phyloP scores from a whole-genome alignment of 768 basidiomycete species.

The Amanita pseudoporphyria region DNA sequence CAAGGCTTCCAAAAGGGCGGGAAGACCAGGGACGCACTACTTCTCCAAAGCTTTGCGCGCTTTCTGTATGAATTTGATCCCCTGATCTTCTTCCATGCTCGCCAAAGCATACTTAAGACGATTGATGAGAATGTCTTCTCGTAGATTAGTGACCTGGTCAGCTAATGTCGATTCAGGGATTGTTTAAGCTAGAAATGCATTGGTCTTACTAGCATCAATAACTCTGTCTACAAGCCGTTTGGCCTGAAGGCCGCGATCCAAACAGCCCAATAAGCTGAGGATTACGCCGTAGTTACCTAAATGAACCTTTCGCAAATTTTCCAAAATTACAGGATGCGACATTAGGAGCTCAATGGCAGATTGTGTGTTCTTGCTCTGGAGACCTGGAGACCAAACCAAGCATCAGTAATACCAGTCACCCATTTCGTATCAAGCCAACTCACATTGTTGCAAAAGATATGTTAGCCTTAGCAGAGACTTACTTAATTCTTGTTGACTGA shows the following conservation, averaged over 20 bases:
- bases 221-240: slow-evolving; percentile 88
- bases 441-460: slow-evolving; percentile 73
- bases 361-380: slow-evolving; percentile 56
- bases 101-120: slow-evolving; percentile 83
- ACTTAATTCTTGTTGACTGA: slow-evolving; percentile 70
- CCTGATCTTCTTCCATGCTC: slow-evolving; percentile 56
- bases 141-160: slow-evolving; percentile 85
- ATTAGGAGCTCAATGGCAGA: slow-evolving; percentile 82
- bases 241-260: slow-evolving; percentile 78
- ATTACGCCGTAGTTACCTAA: slow-evolving; percentile 90
- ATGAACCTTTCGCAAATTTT: slow-evolving; percentile 83
- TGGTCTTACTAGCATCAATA: slow-evolving; percentile 57
- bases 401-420: neutral
- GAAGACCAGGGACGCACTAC: slow-evolving; percentile 51
- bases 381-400: slow-evolving; percentile 29
- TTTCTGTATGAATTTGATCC: slow-evolving; percentile 47
- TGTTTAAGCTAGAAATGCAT: neutral
- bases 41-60: slow-evolving; percentile 77
- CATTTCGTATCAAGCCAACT: slow-evolving; percentile 9
- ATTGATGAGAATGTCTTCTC: slow-evolving; percentile 80
- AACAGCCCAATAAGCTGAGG: slow-evolving; percentile 83
- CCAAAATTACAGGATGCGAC: slow-evolving; percentile 68
- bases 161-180: slow-evolving; percentile 32
- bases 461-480: slow-evolving; percentile 70
- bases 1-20: neutral